A percentile compares a stretch with the other conserved stretches of the same genome.
These are phyloP conservation scores for Cystobasidiaceae sp. DNA, from an alignment of 1,284 basidiomycete species.

Conservation along the genomic window DNA sequence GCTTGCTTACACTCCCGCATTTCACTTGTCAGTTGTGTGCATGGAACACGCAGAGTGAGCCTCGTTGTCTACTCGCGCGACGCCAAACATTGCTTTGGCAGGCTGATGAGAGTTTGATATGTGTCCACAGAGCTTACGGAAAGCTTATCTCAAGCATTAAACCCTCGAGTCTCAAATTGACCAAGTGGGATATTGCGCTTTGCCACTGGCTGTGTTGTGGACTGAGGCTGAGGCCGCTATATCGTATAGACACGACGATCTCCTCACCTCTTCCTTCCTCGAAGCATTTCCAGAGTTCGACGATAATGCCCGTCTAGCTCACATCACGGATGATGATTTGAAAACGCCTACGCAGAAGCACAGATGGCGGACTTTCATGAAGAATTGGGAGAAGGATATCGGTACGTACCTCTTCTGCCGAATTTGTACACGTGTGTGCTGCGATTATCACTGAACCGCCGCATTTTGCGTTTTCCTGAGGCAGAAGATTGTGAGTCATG, in stretches of 20 bases:
- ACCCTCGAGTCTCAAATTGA: conserved; percentile 19
- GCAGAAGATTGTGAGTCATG: conserved; percentile 69
- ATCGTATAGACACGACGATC: conserved; percentile 83
- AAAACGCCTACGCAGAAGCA: conserved; percentile 88
- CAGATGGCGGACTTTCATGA: conserved; percentile 86
- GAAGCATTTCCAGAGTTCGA: conserved; percentile 77
- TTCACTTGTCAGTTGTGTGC: conserved; percentile 8
- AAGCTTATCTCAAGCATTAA: conserved; percentile 18
- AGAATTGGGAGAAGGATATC: conserved; percentile 58
- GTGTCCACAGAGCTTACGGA: conserved; percentile 18
- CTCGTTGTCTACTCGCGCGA: too few species aligned
- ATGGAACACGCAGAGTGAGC: conserved; percentile 31
- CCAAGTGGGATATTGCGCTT: neutral
- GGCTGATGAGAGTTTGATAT: neutral
- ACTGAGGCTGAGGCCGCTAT: too few species aligned
- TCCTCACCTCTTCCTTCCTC: conserved; percentile 75
- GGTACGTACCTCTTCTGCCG: conserved; percentile 7
- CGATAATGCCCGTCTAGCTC: conserved; percentile 60
- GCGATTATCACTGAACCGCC: conserved; percentile 61
- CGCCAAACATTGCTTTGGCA: neutral
- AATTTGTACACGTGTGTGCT: conserved; percentile 50
- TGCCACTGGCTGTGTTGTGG: neutral
- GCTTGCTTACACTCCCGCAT: neutral
- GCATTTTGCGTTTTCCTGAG: conserved; percentile 47
- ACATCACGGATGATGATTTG: conserved; percentile 88